phyloP scores from a whole-genome alignment of 768 basidiomycete genomes.

The Auriculariales sp. region DNA sequence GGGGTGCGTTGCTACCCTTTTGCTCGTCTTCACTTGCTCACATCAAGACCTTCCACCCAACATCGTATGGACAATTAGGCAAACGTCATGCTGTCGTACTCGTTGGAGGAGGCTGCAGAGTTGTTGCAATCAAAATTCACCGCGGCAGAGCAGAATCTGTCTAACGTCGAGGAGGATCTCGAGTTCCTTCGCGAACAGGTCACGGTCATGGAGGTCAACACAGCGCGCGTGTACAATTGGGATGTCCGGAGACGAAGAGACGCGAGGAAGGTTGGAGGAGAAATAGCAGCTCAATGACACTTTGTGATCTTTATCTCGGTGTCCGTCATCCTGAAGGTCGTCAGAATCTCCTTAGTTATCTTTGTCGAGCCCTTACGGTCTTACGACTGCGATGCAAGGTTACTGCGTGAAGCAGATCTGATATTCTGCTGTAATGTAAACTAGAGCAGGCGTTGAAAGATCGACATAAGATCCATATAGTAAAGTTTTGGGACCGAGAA shows the following conservation, averaged over 20 bases:
- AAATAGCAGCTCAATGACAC: too few relatives aligned
- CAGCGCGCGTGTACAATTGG: constrained; percentile 92
- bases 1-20: constrained; percentile 60
- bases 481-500: background rate
- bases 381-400: too few relatives aligned
- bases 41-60: too few relatives aligned
- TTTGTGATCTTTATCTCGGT: too few relatives aligned
- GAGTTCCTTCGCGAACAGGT: constrained; percentile 90
- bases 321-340: too few relatives aligned
- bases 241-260: constrained; percentile 78
- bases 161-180: constrained; percentile 69
- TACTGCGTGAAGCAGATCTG: background rate
- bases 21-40: background rate
- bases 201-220: constrained; percentile 93
- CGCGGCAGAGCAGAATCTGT: constrained; percentile 49
- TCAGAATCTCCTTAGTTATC: too few relatives aligned
- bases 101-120: constrained; percentile 57
- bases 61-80: constrained; percentile 61
- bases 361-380: too few relatives aligned
- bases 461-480: background rate
- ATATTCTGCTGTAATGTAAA: background rate
- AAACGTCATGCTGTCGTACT: constrained; percentile 95
- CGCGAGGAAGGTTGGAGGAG: too few relatives aligned
- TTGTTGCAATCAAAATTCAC: constrained; percentile 64
- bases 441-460: background rate